Base-by-base conservation (phyloP, 192 early-diverging fungal genomes). In the Umbelopsis ramanniana region DNA sequence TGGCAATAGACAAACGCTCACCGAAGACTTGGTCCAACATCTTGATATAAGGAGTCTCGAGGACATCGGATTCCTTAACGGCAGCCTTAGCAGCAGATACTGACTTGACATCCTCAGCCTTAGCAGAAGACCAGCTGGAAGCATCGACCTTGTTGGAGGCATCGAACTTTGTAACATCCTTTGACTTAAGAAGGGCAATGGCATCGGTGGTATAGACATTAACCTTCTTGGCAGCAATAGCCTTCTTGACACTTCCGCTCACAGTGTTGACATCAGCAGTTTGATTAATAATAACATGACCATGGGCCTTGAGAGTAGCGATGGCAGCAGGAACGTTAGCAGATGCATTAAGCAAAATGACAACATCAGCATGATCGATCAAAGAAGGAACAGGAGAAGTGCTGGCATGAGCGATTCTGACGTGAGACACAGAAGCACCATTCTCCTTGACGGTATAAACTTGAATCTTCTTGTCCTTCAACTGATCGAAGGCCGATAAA, bases 11-110 rank as follows among this genome's bases (percentile, higher is more conserved):
- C 68, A 95, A 85, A 38, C 94, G 90, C 57, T 87, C 79, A 55
- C 77, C 82, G 76, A 95, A 97, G 66, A 93, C 83, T 78, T 96
- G 91, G 67, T 84, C 80, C 67, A 97, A 79, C 76, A 97, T 83
- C 79, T 89, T 89, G 35, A 94, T 78, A 69, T 97, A 97, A 38
- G 94, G 93, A 26, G 87, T 89, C 69, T 94, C 88, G 45, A 90
- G 75, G 37, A 35, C 81, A 10, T 68, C 79, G 14, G 55, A 66
- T 3, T 70, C 67, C 22, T 66, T 47, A 3, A 37, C 70, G 5
- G 21, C 70, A 19, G 26, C 22, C 26, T 29, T 47, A 48, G 53
- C 54, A 10, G 48, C 45, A n/a, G 52, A 3, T 23, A 54, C 33
- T 8, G 71, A 55, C 19, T 63, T 29, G 29, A 17, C 57, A 0